phyloP scores from a whole-genome alignment of 768 basidiomycete genomes.

The Clavulina sp. region DNA sequence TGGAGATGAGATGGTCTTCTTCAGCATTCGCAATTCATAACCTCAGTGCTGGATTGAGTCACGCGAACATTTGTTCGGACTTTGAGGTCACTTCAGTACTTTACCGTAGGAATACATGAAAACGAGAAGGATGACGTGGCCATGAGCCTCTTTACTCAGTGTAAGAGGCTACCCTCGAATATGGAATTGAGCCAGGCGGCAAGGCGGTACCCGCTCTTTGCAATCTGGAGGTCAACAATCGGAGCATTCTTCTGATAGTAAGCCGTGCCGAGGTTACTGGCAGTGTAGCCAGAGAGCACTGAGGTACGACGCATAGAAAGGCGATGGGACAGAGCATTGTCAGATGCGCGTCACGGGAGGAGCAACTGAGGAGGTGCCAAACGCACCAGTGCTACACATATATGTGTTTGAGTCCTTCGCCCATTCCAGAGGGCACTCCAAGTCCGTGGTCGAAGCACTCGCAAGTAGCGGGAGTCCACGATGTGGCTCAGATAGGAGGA shows the following conservation, averaged over 20 bases:
- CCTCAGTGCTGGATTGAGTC: no score
- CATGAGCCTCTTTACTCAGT: no score
- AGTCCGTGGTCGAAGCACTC: background rate
- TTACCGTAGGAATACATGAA: no score
- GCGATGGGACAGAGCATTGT: no score
- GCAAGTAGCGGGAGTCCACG: background rate
- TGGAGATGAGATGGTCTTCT: no score
- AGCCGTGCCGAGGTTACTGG: background rate
- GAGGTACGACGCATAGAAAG: background rate
- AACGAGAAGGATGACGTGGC: no score
- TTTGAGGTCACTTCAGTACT: no score
- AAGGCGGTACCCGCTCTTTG: constrained; percentile 5
- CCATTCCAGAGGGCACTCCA: constrained; percentile 7
- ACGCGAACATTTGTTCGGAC: no score
- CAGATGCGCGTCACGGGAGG: no score
- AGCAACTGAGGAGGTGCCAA: no score
- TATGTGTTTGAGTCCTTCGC: constrained; percentile 5
- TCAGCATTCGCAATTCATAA: no score
- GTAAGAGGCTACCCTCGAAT: constrained; percentile 6
- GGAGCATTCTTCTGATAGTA: constrained; percentile 5
- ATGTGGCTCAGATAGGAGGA: background rate
- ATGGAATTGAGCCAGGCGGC: constrained; percentile 10
- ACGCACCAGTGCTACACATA: background rate
- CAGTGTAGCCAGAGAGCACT: background rate
- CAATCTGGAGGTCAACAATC: constrained; percentile 6